Evolutionary conservation across 148 eudicot genomes (phyloP), one percentile per base, ranked within the genome.

Genomic region (Rhododendron henanense): DNA sequence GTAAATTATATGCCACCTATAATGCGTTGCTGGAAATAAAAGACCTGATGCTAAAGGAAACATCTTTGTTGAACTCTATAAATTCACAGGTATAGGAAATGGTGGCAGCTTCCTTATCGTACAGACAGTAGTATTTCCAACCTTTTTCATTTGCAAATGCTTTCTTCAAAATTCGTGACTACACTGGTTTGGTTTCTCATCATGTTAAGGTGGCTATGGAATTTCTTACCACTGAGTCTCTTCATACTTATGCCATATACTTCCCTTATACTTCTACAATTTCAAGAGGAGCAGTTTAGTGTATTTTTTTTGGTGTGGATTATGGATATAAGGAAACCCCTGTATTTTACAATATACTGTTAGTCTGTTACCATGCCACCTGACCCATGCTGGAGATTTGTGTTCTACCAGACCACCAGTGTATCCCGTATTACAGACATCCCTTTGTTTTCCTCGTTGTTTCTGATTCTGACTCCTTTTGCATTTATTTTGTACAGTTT

Each of bases 21-120:
- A 93, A 94, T 89, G 91, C 94, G 33, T 90, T 94, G 79, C 81
- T 92, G 87, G 95, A 92, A 93, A 93, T 93, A 73, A 94, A 91
- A 87, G 94, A 92, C 57, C 78, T 94, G 92, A 94, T 93, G 97
- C 85, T 90, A 67, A 93, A 94, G 88, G 97, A 94, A 88, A 92
- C 91, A 79, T 94, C 97, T 79, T 92, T 94, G 83, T 86, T 93
- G 53, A 93, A 93, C 92, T 94, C 95, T 81, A 86, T 94, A 83
- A 89, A 90, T 83, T 88, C 92, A 73, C 97, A 94, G 94, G 97
- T 94, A 89, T 79, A 75, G 39, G 80, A 65, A 44, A 67, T 69
- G 37, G 75, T 28, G 35, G 75, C 75, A 69, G 35, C 75, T 10
- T 28, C 39, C 16, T 13, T 28, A 31, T 69, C 16, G 0, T 69